Evolutionary conservation across 148 eudicot genomes (phyloP).

Genomic region (Amaranthus cruentus): DNA sequence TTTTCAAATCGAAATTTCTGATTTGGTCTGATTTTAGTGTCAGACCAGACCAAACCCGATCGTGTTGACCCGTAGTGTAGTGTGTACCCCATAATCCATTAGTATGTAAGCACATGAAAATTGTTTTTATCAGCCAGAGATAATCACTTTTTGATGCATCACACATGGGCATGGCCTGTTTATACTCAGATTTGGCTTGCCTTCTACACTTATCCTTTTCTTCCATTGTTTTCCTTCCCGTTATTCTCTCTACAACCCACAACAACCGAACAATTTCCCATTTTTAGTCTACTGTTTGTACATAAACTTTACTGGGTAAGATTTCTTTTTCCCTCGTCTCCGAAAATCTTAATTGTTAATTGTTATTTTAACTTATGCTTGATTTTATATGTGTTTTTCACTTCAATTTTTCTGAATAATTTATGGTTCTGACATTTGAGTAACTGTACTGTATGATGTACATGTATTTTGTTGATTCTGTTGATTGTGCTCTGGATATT

Average conservation of each 20-base stretch:
- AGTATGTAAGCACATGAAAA: no score
- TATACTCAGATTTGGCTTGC: neutral
- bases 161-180: no score
- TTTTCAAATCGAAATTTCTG: no score
- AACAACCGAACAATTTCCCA: neutral
- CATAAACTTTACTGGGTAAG: conserved; percentile 1
- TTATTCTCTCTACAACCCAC: neutral
- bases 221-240: neutral
- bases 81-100: no score
- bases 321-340: neutral
- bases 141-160: no score
- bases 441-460: neutral
- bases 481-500: no score
- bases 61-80: no score
- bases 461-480: neutral
- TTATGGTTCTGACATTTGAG: neutral
- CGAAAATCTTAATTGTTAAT: no score
- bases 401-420: neutral
- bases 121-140: no score
- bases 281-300: neutral
- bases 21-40: no score
- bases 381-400: neutral
- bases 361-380: neutral
- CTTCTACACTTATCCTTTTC: neutral
- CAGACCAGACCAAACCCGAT: no score